These are phyloP conservation scores for Lathyrus tuberosus DNA, from an alignment of 306 rosid species.

Conservation along the genomic window DNA sequence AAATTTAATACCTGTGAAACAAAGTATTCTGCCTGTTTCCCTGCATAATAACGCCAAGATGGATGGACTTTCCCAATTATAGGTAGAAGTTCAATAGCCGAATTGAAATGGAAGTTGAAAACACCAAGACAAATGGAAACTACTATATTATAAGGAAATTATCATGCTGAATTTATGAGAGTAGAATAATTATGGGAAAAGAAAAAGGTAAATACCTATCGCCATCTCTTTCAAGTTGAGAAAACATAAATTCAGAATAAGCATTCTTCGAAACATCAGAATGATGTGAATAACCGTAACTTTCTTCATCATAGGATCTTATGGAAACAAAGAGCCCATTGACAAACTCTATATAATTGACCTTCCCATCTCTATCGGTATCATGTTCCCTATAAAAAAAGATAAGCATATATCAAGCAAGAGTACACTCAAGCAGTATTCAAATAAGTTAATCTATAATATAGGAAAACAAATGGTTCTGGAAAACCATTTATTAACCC, in stretches of 20 bases:
- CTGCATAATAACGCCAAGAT: constrained; percentile 87
- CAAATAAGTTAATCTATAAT: constrained; percentile 10
- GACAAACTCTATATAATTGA: constrained; percentile 82
- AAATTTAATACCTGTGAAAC: constrained; percentile 71
- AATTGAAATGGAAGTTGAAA: constrained; percentile 23
- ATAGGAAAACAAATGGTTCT: too few relatives aligned
- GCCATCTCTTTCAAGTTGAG: constrained; percentile 81
- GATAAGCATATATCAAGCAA: constrained; percentile 39
- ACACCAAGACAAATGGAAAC: constrained; percentile 27
- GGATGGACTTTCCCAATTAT: constrained; percentile 90
- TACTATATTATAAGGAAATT: constrained; percentile 27
- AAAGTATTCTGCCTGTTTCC: constrained; percentile 84
- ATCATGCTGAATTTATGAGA: constrained; percentile 15
- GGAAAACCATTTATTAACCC: too few relatives aligned
- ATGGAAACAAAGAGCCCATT: constrained; percentile 93
- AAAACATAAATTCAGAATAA: constrained; percentile 72
- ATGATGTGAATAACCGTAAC: constrained; percentile 58
- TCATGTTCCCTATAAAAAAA: constrained; percentile 69
- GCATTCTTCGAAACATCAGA: constrained; percentile 61
- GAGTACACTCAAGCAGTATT: not conserved
- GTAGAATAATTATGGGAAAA: constrained; percentile 20
- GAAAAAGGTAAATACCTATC: constrained; percentile 63
- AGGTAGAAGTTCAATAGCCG: constrained; percentile 72
- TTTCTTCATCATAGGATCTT: constrained; percentile 77
- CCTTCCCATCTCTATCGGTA: constrained; percentile 79